Evolutionary conservation across 805 yeast species (phyloP).

Genomic region (Spathaspora sp.): DNA sequence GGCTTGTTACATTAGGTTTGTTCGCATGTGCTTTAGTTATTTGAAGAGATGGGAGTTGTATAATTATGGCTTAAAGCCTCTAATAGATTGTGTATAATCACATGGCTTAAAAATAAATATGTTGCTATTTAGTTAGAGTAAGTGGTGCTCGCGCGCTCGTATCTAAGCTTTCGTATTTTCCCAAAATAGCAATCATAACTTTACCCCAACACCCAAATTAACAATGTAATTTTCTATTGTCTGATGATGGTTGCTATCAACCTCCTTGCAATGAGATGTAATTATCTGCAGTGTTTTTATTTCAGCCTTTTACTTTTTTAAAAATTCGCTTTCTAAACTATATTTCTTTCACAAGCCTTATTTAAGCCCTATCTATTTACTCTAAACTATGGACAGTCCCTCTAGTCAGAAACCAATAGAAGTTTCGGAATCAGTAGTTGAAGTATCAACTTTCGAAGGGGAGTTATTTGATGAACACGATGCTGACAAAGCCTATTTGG

Average conservation of each 20-base stretch:
- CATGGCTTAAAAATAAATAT: too few species aligned
- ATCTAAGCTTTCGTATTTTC: neutral
- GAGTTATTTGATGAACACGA: constrained; percentile 8
- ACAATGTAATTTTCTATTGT: too few species aligned
- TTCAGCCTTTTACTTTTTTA: neutral
- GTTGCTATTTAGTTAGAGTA: neutral
- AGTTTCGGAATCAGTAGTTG: neutral
- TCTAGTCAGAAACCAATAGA: neutral
- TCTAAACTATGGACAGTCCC: neutral
- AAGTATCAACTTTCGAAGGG: neutral
- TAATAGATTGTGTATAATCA: too few species aligned
- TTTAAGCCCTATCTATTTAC: too few species aligned
- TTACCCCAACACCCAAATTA: too few species aligned
- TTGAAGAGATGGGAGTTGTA: neutral
- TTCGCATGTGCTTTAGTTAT: neutral
- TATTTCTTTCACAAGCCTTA: too few species aligned
- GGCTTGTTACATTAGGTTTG: neutral
- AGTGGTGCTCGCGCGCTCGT: neutral
- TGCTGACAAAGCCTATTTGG: constrained; percentile 15
- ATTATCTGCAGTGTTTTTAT: too few species aligned
- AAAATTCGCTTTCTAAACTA: neutral
- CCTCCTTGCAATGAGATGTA: too few species aligned
- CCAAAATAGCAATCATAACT: neutral
- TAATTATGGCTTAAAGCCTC: too few species aligned
- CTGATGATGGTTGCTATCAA: neutral